These are phyloP conservation scores for Eleusine indica DNA, from an alignment of 176 grass and related monocot genomes.

Conservation along the genomic window DNA sequence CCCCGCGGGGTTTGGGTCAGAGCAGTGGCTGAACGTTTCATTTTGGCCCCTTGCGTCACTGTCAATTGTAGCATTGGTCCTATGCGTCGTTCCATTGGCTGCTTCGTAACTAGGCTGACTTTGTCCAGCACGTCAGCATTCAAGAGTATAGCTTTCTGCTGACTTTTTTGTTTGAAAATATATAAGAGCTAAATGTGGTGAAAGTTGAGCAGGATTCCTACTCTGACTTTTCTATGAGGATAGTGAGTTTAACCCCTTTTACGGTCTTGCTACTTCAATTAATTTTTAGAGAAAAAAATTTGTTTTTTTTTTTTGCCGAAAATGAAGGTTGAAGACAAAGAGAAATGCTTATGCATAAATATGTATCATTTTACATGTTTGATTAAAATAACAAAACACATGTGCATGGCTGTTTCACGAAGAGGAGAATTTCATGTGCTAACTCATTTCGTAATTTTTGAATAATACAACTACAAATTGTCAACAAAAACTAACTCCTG, in stretches of 20 bases:
- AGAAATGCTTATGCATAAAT: too few relatives aligned
- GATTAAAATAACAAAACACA: background rate
- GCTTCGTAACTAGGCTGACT: background rate
- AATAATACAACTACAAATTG: background rate
- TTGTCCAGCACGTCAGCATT: background rate
- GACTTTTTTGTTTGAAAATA: conserved; percentile 2
- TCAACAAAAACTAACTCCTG: background rate
- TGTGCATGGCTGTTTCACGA: background rate
- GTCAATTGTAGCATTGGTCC: background rate
- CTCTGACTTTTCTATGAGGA: background rate
- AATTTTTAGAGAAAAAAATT: background rate
- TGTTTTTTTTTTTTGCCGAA: too few relatives aligned
- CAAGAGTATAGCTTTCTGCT: background rate
- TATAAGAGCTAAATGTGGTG: background rate
- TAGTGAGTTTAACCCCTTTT: background rate
- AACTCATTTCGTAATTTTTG: background rate
- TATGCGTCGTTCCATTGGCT: background rate
- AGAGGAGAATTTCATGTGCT: background rate
- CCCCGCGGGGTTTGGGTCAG: background rate
- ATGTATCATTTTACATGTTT: too few relatives aligned
- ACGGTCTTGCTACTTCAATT: background rate
- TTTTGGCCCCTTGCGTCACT: background rate
- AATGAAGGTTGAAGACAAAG: too few relatives aligned
- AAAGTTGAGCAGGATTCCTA: background rate
- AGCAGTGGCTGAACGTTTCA: background rate